Base-by-base conservation (phyloP, 306 rosid genomes). In the Calophaca sinica region DNA sequence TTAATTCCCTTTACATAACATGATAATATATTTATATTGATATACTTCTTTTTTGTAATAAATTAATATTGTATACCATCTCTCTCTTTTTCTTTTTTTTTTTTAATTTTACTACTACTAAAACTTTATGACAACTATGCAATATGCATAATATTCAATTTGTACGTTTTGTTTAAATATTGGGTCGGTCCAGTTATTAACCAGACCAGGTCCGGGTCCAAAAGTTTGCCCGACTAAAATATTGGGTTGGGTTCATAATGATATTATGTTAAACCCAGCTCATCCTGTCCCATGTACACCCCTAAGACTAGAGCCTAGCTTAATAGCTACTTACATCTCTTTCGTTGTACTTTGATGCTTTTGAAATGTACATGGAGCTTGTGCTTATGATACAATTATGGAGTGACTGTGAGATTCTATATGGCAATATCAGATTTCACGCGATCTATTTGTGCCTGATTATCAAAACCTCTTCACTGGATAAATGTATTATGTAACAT, bases 371-470 rank as follows among this genome's bases (percentile, higher is more conserved):
- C n/a, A 42, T 76, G 48, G 50, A 81, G 33, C 10, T 42, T 54
- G 70, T 54, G 78, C 62, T 62, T 68, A 53, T 44, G 50, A 61
- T 61, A 44, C 35, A n/a, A 29, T 10, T 51, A 66, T 75, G 39
- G 66, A 3, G 31, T 31, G 59, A 39, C 14, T 42, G 42, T 81
- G 72, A 68, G 12, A 26, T 73, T 33, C 33, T 51, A 11, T 31
- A 9, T 55, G 75, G 62, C 13, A 78, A 44, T 54, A 35, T 12
- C 39, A 42, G 39, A 14, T 76, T 71, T 65, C 58, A 8, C 39
- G 52, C 8, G 26, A n/a, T 70, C 35, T 64, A 9, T 74, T 55
- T 63, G 53, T 57, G 72, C 51, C 39, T 64, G 44, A 3, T 62
- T 62, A 39, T 38, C 4, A 15, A 39, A 62, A 9, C 46, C 36